Evolutionary conservation across 768 basidiomycete species (phyloP).

Genomic region (Basidioascus undulatus): DNA sequence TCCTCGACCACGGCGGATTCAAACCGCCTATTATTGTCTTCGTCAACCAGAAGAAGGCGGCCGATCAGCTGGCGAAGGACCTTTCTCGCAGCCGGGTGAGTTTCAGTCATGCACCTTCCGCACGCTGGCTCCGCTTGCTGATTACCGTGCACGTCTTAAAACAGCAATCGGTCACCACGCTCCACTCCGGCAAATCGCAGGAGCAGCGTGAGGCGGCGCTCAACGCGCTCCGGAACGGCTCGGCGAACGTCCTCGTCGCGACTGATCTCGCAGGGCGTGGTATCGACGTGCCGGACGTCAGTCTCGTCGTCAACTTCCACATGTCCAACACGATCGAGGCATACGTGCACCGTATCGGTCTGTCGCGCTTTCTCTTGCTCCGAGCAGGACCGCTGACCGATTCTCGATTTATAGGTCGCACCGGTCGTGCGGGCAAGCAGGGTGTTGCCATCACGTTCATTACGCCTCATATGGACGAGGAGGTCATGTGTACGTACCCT

Average conservation of each 20-base stretch:
- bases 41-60: constrained; percentile 98
- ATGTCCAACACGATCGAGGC: constrained; percentile 93
- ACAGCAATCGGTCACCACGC: no score
- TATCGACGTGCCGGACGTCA: constrained; percentile 95
- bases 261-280: constrained; percentile 95
- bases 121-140: no score
- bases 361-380: constrained; percentile 13
- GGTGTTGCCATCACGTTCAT: constrained; percentile 89
- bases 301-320: constrained; percentile 87
- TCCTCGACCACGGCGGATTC: constrained; percentile 65
- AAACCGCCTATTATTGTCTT: constrained; percentile 89
- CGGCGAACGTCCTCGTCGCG: constrained; percentile 72
- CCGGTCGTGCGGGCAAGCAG: constrained; percentile 89
- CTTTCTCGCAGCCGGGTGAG: constrained; percentile 64
- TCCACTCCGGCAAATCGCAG: constrained; percentile 95
- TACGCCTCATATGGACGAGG: constrained; percentile 85
- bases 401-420: constrained; percentile 36
- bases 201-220: constrained; percentile 87
- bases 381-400: not conserved
- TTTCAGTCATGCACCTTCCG: constrained; percentile 11
- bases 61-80: constrained; percentile 92
- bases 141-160: not conserved
- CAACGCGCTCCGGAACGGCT: constrained; percentile 60
- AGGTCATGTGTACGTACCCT: constrained; percentile 43
- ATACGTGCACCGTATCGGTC: constrained; percentile 93